Base-by-base conservation (phyloP, 768 basidiomycete species). In the Phanerochaete carnosa region DNA sequence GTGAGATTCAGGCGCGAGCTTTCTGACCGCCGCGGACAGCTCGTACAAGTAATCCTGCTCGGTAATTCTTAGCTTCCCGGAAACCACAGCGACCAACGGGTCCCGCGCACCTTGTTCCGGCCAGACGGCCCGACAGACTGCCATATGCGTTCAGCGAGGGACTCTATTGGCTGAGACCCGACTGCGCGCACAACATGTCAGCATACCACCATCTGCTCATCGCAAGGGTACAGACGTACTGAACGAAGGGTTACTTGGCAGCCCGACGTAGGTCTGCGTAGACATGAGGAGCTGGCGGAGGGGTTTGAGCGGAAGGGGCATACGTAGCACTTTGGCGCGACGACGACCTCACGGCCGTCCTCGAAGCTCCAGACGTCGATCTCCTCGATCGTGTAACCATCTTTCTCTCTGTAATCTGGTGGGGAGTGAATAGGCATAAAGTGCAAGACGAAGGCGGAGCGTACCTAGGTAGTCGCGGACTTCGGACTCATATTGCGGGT, bases 221-320 rank as follows among this genome's bases (percentile, higher is more conserved):
- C n/a, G 6, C 33, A 11, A 12, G 16, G 25, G 43, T 30, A 51
- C 23, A 12, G 23, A 68, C 85, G 55, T 64, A 95, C 94, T 79
- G 71, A 98, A 97, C 0, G 92, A 94, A 0, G 93, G 92, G 64
- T 96, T 97, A 63, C 92, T 87, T 13, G 85, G 84, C 45, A 85
- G 82, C 2, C 94, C 95, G 7, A 97, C 92, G 69, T 96, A 98
- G 60, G 54, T 55, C 54, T 55, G 25, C 93, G 90, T 85, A 92
- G 39, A 23, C 33, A 1, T 33, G 35, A 15, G 8, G 35, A 19
- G 16, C 33, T 52, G 16, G 0, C 30, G 19, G 50, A 29, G 45
- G 13, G 45, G n/a, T 33, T 33, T 1, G 23, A 22, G 19, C 22
- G 33, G 23, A 55, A 51, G 15, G 65, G 30, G 43, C 26, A 29